phyloP scores from a whole-genome alignment of 495 filamentous ascomycete genomes.

The Lepidopterella palustris region DNA sequence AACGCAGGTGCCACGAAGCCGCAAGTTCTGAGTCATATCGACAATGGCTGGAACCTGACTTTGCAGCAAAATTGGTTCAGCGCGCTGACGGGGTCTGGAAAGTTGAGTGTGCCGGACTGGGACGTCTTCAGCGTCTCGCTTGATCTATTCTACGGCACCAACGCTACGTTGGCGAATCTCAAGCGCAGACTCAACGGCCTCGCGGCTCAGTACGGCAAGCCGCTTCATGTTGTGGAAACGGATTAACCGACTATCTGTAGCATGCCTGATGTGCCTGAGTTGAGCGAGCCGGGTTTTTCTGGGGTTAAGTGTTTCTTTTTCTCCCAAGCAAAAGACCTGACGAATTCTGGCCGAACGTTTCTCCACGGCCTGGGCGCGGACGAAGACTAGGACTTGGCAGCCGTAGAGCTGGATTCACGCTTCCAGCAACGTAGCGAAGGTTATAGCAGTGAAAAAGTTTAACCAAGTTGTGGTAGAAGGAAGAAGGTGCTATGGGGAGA shows the following conservation, averaged over 20 bases:
- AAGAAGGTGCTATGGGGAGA: too few species aligned
- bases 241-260: conserved; percentile 45
- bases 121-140: conserved; percentile 44
- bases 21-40: conserved; percentile 44
- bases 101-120: conserved; percentile 32
- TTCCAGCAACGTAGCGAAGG: too few species aligned
- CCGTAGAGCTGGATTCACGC: too few species aligned
- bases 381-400: too few species aligned
- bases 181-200: conserved; percentile 33
- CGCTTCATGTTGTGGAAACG: conserved; percentile 43
- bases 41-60: conserved; percentile 42
- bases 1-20: conserved; percentile 30
- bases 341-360: too few species aligned
- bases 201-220: conserved; percentile 40
- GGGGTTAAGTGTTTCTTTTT: too few species aligned
- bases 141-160: conserved; percentile 45
- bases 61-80: conserved; percentile 43
- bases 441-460: too few species aligned
- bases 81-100: conserved; percentile 34
- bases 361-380: too few species aligned
- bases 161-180: conserved; percentile 38
- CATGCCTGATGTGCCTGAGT: too few species aligned
- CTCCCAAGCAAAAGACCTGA: too few species aligned
- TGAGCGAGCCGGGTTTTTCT: too few species aligned
- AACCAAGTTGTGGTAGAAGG: too few species aligned